Base-by-base conservation (phyloP, 1,139 yeast species). In the Sugiyamaella neomexicana region DNA sequence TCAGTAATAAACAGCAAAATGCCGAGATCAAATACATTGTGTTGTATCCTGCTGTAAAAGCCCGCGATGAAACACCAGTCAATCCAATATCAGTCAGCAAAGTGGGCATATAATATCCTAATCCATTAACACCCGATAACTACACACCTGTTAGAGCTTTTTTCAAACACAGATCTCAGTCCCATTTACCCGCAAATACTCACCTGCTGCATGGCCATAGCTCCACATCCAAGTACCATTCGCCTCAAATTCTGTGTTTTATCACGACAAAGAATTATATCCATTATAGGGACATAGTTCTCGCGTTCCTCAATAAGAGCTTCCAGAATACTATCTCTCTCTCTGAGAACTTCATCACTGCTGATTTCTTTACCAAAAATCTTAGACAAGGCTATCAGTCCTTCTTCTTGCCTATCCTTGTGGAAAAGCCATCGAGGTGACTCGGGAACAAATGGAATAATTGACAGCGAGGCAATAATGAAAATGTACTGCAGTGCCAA, bases 381-480 rank as follows among this genome's bases (percentile, higher is more conserved):
- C 7, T 46, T 41, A 2, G 50, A 43, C 12, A 52, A 43, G 13
- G 51, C 42, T 7, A 47, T 43, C 29, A 47, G 37, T 2, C 52
- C 52, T 47, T 52, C 52, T 13, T 52, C 52, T 10, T 50, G 46
- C 10, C 52, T 34, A 20, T 47, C 55, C 34, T 40, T 43, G 58
- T 80, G 76, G n/a, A 84, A 85, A 59, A 79, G 74, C 89, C 89
- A 85, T 67, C 85, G 78, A 39, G 90, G 90, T 2, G 90, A 83
- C 68, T 85, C 90, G n/a, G 85, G 89, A 56, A 85, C 71, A 59
- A 80, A 71, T 62, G 79, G 71, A 39, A 76, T 63, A 60, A 82
- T 82, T 42, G 68, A 4, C 55, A 82, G 70, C 54, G 85, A 72
- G 3, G 79, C 25, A 7, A 76, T 55, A 34, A 87, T 89, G 31